These are phyloP conservation scores for Neonectria punicea DNA, from an alignment of 2,329 filamentous ascomycete genomes.

Conservation along the genomic window DNA sequence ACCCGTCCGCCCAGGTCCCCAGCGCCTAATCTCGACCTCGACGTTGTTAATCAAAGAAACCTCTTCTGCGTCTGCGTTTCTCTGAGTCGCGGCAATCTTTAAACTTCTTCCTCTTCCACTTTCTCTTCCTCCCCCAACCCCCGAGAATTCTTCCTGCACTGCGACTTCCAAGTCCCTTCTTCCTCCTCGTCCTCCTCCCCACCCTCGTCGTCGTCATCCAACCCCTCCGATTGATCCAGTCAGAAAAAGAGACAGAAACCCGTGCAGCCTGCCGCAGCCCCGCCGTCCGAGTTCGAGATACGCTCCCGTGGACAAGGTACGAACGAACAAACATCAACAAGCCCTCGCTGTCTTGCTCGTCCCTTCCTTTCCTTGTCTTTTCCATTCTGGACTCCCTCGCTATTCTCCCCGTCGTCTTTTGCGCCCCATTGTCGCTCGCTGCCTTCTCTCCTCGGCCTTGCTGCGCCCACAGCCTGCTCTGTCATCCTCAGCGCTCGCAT, in stretches of 20 bases:
- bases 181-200: not conserved
- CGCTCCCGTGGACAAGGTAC: constrained; percentile 42
- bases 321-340: constrained; percentile 30
- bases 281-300: constrained; percentile 42
- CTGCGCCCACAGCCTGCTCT: constrained; percentile 4
- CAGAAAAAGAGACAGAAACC: constrained; percentile 35
- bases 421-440: constrained; percentile 9
- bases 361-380: not conserved
- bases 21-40: constrained; percentile 36
- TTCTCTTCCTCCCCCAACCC: not conserved
- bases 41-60: constrained; percentile 36
- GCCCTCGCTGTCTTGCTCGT: not conserved
- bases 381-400: not conserved
- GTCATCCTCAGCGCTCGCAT: constrained; percentile 1
- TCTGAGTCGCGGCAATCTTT: constrained; percentile 26
- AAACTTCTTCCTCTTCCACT: constrained; percentile 14
- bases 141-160: not conserved
- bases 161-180: constrained; percentile 3
- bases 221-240: constrained; percentile 34
- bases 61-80: constrained; percentile 13
- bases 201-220: constrained; percentile 31
- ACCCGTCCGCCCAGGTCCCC: constrained; percentile 39
- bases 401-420: not conserved
- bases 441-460: not conserved
- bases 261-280: constrained; percentile 41